Evolutionary conservation across 495 filamentous ascomycete genomes (phyloP).

Genomic region (Penicillium cosmopolitanum): DNA sequence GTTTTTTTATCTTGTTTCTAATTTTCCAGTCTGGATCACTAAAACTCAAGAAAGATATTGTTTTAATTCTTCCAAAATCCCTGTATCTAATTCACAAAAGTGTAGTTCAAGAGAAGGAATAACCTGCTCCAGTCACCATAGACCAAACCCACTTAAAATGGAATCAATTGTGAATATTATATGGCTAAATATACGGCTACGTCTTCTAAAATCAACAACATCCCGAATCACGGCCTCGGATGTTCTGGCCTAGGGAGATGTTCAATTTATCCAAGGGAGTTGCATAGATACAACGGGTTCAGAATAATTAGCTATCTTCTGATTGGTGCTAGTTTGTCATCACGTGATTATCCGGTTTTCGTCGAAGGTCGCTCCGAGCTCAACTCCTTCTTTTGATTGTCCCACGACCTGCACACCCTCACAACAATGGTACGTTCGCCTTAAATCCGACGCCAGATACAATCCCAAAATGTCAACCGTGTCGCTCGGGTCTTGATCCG

Average conservation of each 20-base stretch:
- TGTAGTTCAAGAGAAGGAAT: too few species aligned
- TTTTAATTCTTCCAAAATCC: neutral
- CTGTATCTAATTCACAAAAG: too few species aligned
- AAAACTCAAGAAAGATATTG: neutral
- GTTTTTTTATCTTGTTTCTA: slow-evolving; percentile 14
- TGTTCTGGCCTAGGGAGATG: too few species aligned
- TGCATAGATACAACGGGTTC: neutral
- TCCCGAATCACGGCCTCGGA: too few species aligned
- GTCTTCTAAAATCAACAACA: too few species aligned
- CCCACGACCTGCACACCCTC: slow-evolving; percentile 28
- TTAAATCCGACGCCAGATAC: neutral
- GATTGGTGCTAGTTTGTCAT: slow-evolving; percentile 41
- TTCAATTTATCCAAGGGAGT: neutral
- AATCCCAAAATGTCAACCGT: neutral
- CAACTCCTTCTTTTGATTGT: slow-evolving; percentile 35
- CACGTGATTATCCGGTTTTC: slow-evolving; percentile 46
- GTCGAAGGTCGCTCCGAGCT: slow-evolving; percentile 35
- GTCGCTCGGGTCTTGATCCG: neutral
- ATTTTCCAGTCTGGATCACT: neutral
- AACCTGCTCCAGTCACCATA: too few species aligned
- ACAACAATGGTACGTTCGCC: slow-evolving; percentile 38
- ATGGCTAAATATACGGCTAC: too few species aligned
- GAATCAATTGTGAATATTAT: too few species aligned
- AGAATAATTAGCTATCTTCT: slow-evolving; percentile 16
- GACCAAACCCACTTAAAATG: too few species aligned